Conservation (phyloP, 1,284 basidiomycete species). For the Sporisorium reilianum region DNA sequence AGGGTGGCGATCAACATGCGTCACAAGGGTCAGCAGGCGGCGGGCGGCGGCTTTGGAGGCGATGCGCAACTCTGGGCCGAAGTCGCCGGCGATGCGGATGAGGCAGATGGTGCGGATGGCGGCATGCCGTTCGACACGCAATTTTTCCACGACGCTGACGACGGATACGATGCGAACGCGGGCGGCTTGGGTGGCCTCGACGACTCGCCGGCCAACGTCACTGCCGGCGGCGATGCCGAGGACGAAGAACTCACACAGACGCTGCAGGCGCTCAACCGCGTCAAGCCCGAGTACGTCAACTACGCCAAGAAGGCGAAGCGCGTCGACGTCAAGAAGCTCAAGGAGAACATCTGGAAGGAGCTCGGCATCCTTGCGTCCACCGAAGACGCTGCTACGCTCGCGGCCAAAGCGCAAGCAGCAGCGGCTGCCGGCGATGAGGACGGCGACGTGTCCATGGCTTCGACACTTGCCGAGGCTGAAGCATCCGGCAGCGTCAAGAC, state of each 20-base stretch:
- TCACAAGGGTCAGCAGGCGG: conserved; percentile 83
- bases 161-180: conserved; percentile 71
- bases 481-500: conserved; percentile 34
- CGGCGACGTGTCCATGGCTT: conserved; percentile 29
- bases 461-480: conserved; percentile 7
- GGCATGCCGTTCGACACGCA: conserved; percentile 86
- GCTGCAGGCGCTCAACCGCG: conserved; percentile 80
- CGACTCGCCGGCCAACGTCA: conserved; percentile 59
- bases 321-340: conserved; percentile 94
- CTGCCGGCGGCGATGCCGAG: conserved; percentile 71
- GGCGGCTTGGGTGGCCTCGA: conserved; percentile 37
- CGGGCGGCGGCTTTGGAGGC: conserved; percentile 76
- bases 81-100: conserved; percentile 74
- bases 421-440: conserved; percentile 24
- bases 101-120: conserved; percentile 31
- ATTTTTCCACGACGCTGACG: conserved; percentile 94
- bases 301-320: conserved; percentile 96
- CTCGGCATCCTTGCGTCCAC: conserved; percentile 71
- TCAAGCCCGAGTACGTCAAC: conserved; percentile 89
- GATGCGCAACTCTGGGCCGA: conserved; percentile 96
- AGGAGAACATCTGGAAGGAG: conserved; percentile 97
- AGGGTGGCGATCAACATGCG: conserved; percentile 63
- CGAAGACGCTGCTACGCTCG: conserved; percentile 22
- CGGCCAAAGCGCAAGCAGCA: conserved; percentile 23
- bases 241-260: conserved; percentile 88